These are phyloP conservation scores for Hyphopichia khmerensis DNA, from an alignment of 1,139 yeast genomes.

Conservation along the genomic window DNA sequence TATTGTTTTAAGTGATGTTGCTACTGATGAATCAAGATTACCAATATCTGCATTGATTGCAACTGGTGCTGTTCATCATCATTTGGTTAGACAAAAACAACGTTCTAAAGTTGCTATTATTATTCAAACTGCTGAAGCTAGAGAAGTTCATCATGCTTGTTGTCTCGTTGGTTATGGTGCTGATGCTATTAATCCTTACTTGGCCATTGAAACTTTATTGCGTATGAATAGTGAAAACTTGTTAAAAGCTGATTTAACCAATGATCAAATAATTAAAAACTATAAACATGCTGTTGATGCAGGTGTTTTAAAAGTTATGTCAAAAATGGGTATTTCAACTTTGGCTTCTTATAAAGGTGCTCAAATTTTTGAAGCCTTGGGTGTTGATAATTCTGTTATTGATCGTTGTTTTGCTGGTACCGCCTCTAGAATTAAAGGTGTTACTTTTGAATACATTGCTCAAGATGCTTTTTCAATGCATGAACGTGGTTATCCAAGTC, in stretches of 20 bases:
- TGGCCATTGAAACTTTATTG: conserved; percentile 85
- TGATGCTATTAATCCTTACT: conserved; percentile 91
- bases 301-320: conserved; percentile 95
- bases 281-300: conserved; percentile 82
- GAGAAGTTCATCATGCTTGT: conserved; percentile 96
- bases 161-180: conserved; percentile 96
- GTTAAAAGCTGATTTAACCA: conserved; percentile 58
- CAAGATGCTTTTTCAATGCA: conserved; percentile 95
- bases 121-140: conserved; percentile 94
- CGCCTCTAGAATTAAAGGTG: conserved; percentile 94
- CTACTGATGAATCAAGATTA: conserved; percentile 58
- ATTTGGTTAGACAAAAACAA: conserved; percentile 90
- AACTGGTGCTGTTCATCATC: conserved; percentile 97
- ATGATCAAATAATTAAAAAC: conserved; percentile 64
- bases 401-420: conserved; percentile 97
- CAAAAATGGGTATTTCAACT: conserved; percentile 98
- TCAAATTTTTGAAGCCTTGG: conserved; percentile 95
- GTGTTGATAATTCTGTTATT: conserved; percentile 91
- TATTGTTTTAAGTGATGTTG: conserved; percentile 73
- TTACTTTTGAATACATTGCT: conserved; percentile 92
- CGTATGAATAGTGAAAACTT: conserved; percentile 83
- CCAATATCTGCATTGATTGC: conserved; percentile 91
- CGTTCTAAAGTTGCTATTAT: conserved; percentile 93
- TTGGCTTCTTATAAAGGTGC: conserved; percentile 98
- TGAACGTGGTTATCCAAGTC: conserved; percentile 84